These are phyloP conservation scores for Trametes cinnabarina DNA, from an alignment of 768 basidiomycete genomes.

Conservation along the genomic window DNA sequence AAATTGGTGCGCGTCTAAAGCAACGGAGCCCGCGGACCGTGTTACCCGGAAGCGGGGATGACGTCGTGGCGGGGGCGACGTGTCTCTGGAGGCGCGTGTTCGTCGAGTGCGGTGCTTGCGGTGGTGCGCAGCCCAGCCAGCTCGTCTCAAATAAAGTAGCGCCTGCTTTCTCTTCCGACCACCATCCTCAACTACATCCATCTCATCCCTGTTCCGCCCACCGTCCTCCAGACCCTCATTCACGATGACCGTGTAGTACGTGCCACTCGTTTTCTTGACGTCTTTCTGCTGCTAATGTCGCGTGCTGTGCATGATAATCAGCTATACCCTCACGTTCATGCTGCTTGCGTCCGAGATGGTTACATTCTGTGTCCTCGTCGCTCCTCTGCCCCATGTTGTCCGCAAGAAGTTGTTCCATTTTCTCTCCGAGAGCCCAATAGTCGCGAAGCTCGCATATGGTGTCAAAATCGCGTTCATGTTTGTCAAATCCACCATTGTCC, in stretches of 20 bases:
- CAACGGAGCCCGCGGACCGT: not conserved
- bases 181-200: conserved; percentile 1
- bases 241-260: conserved; percentile 51
- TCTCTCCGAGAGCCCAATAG: conserved; percentile 61
- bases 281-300: not conserved
- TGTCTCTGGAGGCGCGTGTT: conserved; percentile 11
- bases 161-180: not conserved
- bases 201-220: not conserved
- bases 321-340: conserved; percentile 78
- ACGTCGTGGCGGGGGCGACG: conserved; percentile 22
- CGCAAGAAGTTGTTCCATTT: conserved; percentile 71
- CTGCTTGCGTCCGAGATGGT: conserved; percentile 83
- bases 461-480: conserved; percentile 95
- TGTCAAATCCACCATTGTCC: conserved; percentile 23
- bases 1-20: not conserved
- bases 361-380: conserved; percentile 81
- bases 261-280: not conserved
- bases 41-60: conserved; percentile 8
- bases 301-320: conserved; percentile 27
- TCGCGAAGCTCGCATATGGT: conserved; percentile 86
- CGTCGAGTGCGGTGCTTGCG: conserved; percentile 2
- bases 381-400: conserved; percentile 77
- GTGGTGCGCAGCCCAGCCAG: conserved; percentile 2
- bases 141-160: not conserved
- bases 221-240: not conserved